These are phyloP conservation scores for Erysiphe pulchra DNA, from an alignment of 2,329 filamentous ascomycete species.

Conservation along the genomic window DNA sequence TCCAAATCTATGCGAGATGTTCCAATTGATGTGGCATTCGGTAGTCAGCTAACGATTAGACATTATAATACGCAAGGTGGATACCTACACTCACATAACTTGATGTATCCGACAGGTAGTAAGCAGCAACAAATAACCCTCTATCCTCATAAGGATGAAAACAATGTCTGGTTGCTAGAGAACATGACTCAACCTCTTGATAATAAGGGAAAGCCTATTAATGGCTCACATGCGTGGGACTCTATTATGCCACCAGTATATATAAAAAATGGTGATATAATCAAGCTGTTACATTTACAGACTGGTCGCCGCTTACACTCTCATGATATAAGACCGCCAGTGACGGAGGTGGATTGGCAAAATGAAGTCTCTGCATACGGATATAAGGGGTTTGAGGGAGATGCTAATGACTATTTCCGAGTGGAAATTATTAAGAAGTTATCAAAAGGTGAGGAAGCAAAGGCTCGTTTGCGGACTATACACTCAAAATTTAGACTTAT, in stretches of 20 bases:
- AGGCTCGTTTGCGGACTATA: conserved; percentile 72
- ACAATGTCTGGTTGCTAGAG: conserved; percentile 84
- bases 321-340: conserved; percentile 69
- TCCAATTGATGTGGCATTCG: conserved; percentile 71
- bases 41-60: conserved; percentile 62
- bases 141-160: conserved; percentile 97
- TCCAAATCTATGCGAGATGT: conserved; percentile 92
- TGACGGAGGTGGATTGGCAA: conserved; percentile 80
- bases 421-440: conserved; percentile 82
- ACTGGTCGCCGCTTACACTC: conserved; percentile 85
- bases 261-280: conserved; percentile 54
- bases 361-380: conserved; percentile 93
- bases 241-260: conserved; percentile 34
- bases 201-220: conserved; percentile 47
- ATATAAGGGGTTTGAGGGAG: conserved; percentile 86
- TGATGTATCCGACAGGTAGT: conserved; percentile 95
- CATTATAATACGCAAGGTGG: conserved; percentile 96
- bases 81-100: conserved; percentile 83
- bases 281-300: conserved; percentile 61
- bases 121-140: conserved; percentile 97
- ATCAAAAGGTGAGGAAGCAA: conserved; percentile 54
- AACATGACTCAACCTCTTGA: conserved; percentile 85
- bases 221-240: conserved; percentile 69
- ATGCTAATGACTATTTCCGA: conserved; percentile 89
- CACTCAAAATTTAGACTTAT: conserved; percentile 90